A percentile compares a stretch with the other conserved stretches of the same genome.
phyloP scores from a whole-genome alignment of 1,284 basidiomycete genomes.

The Trametes versicolor region DNA sequence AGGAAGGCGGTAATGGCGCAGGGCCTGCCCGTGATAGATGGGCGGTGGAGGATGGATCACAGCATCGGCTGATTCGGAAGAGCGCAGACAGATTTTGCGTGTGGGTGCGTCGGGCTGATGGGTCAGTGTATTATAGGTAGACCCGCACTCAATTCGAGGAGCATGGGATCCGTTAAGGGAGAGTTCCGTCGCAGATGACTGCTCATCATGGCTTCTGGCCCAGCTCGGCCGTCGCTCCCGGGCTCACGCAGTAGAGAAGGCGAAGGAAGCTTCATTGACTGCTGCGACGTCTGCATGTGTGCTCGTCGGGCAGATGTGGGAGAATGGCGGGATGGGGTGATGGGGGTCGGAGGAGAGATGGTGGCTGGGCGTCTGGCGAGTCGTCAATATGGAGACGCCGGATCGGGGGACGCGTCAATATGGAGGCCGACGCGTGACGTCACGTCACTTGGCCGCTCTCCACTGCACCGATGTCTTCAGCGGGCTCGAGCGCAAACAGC shows the following conservation, averaged over 20 bases:
- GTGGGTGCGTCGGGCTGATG: conserved; percentile 1
- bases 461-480: neutral
- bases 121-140: neutral
- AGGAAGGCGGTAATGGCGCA: conserved; percentile 16
- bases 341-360: conserved; percentile 3
- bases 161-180: conserved; percentile 2
- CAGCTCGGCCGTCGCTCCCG: neutral
- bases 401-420: neutral
- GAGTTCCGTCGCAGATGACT: conserved; percentile 5
- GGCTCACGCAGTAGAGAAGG: neutral
- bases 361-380: conserved; percentile 1
- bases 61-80: conserved; percentile 30
- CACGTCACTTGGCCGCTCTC: conserved; percentile 24
- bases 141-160: too few species aligned
- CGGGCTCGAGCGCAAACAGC: neutral
- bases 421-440: conserved; percentile 28
- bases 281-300: neutral
- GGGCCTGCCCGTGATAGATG: conserved; percentile 22
- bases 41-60: conserved; percentile 21
- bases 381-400: conserved; percentile 1
- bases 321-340: conserved; percentile 3
- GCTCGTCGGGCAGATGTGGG: neutral
- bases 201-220: neutral
- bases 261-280: neutral
- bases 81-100: neutral